Base-by-base conservation (phyloP, 768 basidiomycete species). In the Podaxis sp. region DNA sequence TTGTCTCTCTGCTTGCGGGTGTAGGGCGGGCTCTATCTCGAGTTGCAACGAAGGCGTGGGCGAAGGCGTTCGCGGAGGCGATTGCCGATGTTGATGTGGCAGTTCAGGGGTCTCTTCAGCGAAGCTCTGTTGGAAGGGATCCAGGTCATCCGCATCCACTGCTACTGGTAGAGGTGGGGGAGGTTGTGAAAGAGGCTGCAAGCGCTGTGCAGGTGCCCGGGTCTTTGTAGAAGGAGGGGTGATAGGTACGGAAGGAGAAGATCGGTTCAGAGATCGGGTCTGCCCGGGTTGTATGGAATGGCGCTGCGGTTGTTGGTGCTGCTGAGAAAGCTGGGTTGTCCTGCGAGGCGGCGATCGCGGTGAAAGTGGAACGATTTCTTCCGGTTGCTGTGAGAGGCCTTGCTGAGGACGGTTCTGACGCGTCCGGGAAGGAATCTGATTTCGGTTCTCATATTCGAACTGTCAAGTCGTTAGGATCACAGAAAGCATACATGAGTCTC, bases 81-180 rank as follows among this genome's bases (percentile, higher is more conserved):
- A 46, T 66, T 50, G 25, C 33, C 41, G n/a, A 17, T 24, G 47
- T 8, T 38, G n/a, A 4, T 27, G 49, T 8, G 22, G 15, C 19
- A 13, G 17, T 36, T 50, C 25, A 25, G 22, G 24, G 11, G 24
- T 22, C 49, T 54, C 53, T 37, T 63, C 65, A 40, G 72, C 38
- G 49, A 70, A 67, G 63, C 78, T 81, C 61, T 68, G 72, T 64
- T 73, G 71, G 64, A 82, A 82, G 0, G 80, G 80, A 57, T 82
- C 76, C 15, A 77, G 49, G 55, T 77, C 79, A 4, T 77, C 79
- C 29, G 74, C 77, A 3, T 71, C 73, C 12, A 70, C 69, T 7
- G 66, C 59, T 25, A 61, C 61, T 41, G 59, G n/a, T 43, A 55
- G 64, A 13, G 59, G 55, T 51, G 17, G 64, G 36, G 59, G 59